phyloP scores from a whole-genome alignment of 225 moss, liverwort and hornwort genomes.

The Thuidium tamariscinum region DNA sequence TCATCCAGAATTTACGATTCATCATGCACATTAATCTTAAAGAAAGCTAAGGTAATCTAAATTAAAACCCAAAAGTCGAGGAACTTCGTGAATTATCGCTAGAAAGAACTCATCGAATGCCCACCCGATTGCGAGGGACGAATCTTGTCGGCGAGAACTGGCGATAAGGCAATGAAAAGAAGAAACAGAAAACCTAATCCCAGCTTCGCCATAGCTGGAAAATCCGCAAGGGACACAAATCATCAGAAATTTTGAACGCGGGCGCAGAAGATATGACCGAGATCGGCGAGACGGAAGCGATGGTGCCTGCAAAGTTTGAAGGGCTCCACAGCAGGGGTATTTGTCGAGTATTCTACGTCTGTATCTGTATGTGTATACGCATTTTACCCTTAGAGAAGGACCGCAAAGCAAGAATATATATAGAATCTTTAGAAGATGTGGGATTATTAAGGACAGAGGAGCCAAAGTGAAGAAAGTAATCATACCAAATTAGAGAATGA shows the following conservation, averaged over 20 bases:
- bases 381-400: background rate
- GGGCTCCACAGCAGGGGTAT: background rate
- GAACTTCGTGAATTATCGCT: background rate
- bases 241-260: background rate
- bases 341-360: background rate
- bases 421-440: background rate
- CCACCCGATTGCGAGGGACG: slow-evolving; percentile 26
- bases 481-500: background rate
- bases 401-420: background rate
- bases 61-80: background rate
- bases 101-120: background rate
- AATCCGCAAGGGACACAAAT: background rate
- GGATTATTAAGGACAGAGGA: background rate
- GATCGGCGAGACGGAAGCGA: background rate
- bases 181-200: background rate
- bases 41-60: background rate
- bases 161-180: background rate
- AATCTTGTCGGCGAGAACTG: slow-evolving; percentile 1
- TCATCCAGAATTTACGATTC: background rate
- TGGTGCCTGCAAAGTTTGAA: background rate
- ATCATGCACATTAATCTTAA: background rate
- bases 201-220: slow-evolving; percentile 6
- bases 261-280: background rate
- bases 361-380: background rate
- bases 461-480: fast-evolving